Conservation (phyloP, 495 filamentous ascomycete genomes). For the Trichoderma asperelloides region DNA sequence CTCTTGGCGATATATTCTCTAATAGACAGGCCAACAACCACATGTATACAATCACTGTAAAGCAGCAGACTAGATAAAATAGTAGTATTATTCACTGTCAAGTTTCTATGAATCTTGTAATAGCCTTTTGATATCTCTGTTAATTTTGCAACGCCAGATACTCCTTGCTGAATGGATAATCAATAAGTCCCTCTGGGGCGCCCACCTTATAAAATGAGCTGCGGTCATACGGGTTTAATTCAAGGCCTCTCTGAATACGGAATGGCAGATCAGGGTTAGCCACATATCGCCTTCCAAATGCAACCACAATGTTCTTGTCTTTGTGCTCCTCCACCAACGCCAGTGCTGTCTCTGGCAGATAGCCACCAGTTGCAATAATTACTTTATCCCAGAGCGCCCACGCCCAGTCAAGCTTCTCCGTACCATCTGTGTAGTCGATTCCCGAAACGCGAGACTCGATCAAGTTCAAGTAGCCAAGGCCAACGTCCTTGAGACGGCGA, state of each 20-base stretch:
- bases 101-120: background rate
- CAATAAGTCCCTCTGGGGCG: conserved; percentile 48
- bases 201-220: conserved; percentile 44
- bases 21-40: no score
- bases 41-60: no score
- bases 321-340: conserved; percentile 42
- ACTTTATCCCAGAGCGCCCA: conserved; percentile 20
- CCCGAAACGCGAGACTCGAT: conserved; percentile 41
- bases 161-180: conserved; percentile 40
- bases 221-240: conserved; percentile 43
- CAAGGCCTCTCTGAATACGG: conserved; percentile 43
- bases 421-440: background rate
- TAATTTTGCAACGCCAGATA: conserved; percentile 7
- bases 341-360: conserved; percentile 22
- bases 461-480: conserved; percentile 58
- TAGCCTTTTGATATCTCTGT: background rate
- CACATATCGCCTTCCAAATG: conserved; percentile 53
- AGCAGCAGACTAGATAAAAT: background rate
- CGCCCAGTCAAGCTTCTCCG: conserved; percentile 17
- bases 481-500: conserved; percentile 40
- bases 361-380: conserved; percentile 22
- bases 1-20: no score
- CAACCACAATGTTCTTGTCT: conserved; percentile 38
- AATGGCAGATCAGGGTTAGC: conserved; percentile 61
- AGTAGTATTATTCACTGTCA: background rate